Evolutionary conservation across 73 alveolate species (phyloP).

Genomic region (Blepharisma japonicum): DNA sequence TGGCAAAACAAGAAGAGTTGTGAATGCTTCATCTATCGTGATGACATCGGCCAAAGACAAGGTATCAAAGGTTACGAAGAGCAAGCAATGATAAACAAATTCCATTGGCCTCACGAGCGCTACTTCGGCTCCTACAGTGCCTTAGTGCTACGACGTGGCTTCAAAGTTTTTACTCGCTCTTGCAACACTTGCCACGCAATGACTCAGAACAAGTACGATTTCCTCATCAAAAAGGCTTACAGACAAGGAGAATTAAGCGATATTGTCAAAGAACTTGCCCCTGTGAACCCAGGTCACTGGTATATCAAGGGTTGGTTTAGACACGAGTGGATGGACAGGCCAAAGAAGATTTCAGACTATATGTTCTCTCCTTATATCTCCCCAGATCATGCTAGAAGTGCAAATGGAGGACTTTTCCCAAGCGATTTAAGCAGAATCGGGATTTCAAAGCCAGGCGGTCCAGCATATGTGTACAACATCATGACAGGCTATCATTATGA

Average conservation of each 20-base stretch:
- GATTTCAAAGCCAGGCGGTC: constrained; percentile 80
- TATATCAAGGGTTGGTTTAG: constrained; percentile 81
- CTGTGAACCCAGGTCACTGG: constrained; percentile 87
- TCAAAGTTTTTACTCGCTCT: constrained; percentile 81
- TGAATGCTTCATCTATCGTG: constrained; percentile 83
- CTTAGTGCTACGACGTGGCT: constrained; percentile 89
- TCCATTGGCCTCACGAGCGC: constrained; percentile 88
- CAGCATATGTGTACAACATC: constrained; percentile 81
- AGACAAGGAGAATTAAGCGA: constrained; percentile 82
- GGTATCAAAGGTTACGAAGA: constrained; percentile 96
- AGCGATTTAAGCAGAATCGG: constrained; percentile 81
- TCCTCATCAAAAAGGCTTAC: constrained; percentile 85
- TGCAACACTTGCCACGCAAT: constrained; percentile 94
- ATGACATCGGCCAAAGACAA: constrained; percentile 89
- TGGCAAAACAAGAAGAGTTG: constrained; percentile 8
- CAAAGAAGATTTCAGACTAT: constrained; percentile 83
- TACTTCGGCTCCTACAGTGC: constrained; percentile 84
- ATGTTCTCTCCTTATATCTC: constrained; percentile 93
- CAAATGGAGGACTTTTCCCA: constrained; percentile 95
- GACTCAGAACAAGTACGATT: constrained; percentile 83
- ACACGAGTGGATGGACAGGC: constrained; percentile 94
- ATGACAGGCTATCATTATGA: constrained; percentile 90
- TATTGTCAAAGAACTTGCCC: constrained; percentile 72
- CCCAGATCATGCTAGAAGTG: constrained; percentile 88
- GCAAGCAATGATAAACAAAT: constrained; percentile 84